A percentile compares a stretch with the other conserved stretches of the same genome.
These are phyloP conservation scores for Huntiella abstrusa DNA, from an alignment of 2,329 filamentous ascomycete species.

Conservation along the genomic window DNA sequence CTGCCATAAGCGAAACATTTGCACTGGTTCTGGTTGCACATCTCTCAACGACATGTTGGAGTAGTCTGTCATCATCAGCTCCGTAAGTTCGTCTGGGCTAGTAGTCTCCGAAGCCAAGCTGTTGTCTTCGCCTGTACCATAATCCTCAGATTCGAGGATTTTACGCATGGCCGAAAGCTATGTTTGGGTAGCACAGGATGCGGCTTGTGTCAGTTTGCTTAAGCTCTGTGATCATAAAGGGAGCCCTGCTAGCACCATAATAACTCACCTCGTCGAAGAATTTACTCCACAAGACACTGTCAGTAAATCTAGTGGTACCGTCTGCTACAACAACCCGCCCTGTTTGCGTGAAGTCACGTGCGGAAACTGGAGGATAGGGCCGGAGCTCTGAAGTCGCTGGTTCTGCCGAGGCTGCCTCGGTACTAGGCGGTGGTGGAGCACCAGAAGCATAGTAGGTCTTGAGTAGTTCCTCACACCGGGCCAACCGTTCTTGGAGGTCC, in stretches of 20 bases:
- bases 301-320: conserved; percentile 36
- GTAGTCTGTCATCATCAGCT: conserved; percentile 29
- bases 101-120: conserved; percentile 29
- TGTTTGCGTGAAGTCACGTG: conserved; percentile 22
- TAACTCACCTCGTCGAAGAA: conserved; percentile 35
- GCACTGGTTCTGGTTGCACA: conserved; percentile 44
- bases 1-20: conserved; percentile 57
- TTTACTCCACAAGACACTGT: conserved; percentile 33
- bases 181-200: background rate
- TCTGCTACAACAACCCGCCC: conserved; percentile 38
- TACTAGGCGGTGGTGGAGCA: conserved; percentile 7
- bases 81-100: conserved; percentile 33
- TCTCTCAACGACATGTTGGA: conserved; percentile 24
- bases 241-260: no score
- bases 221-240: background rate
- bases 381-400: conserved; percentile 9
- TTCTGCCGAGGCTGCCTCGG: background rate
- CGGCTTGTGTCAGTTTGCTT: background rate
- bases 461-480: conserved; percentile 37
- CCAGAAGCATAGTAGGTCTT: conserved; percentile 32
- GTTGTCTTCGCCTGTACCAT: conserved; percentile 23
- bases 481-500: conserved; percentile 40
- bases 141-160: conserved; percentile 31
- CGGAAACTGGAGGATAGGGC: conserved; percentile 7
- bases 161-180: conserved; percentile 40